Evolutionary conservation across 2,329 filamentous ascomycete species (phyloP).

Genomic region (Davidsoniella virescens): DNA sequence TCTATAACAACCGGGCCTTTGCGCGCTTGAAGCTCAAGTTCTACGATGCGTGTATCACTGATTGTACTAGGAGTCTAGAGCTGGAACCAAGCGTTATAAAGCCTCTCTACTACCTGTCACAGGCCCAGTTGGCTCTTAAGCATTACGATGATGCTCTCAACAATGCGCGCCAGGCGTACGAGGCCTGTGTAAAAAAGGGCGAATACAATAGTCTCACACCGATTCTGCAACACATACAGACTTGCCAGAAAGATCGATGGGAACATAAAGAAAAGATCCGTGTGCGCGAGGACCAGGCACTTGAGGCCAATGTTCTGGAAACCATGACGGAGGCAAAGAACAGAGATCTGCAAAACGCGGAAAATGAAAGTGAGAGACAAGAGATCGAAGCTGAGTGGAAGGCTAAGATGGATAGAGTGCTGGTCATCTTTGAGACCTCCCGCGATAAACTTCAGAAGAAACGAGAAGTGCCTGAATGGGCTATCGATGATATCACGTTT

Average conservation of each 20-base stretch:
- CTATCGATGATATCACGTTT: constrained; percentile 62
- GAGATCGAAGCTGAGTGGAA: constrained; percentile 33
- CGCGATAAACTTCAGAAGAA: constrained; percentile 27
- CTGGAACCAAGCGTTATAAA: constrained; percentile 57
- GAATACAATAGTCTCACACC: constrained; percentile 48
- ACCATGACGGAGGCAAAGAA: constrained; percentile 33
- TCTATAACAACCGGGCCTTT: constrained; percentile 85
- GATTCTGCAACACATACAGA: constrained; percentile 58
- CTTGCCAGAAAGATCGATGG: constrained; percentile 77
- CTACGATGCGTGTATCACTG: constrained; percentile 60
- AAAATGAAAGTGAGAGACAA: constrained; percentile 29
- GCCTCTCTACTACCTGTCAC: constrained; percentile 66
- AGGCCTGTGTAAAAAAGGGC: constrained; percentile 43
- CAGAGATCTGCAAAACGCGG: constrained; percentile 20
- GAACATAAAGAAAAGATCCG: constrained; percentile 52
- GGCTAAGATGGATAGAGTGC: constrained; percentile 29
- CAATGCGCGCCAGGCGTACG: constrained; percentile 62
- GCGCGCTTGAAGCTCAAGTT: constrained; percentile 56
- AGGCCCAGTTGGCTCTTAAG: constrained; percentile 62
- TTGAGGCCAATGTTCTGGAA: constrained; percentile 44
- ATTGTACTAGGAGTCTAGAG: constrained; percentile 60
- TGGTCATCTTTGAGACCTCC: constrained; percentile 35
- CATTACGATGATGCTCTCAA: constrained; percentile 36
- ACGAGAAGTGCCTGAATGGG: constrained; percentile 56
- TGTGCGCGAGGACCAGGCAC: constrained; percentile 34